Conservation (phyloP, 257 asterid species). For the Leptodermis oblonga region DNA sequence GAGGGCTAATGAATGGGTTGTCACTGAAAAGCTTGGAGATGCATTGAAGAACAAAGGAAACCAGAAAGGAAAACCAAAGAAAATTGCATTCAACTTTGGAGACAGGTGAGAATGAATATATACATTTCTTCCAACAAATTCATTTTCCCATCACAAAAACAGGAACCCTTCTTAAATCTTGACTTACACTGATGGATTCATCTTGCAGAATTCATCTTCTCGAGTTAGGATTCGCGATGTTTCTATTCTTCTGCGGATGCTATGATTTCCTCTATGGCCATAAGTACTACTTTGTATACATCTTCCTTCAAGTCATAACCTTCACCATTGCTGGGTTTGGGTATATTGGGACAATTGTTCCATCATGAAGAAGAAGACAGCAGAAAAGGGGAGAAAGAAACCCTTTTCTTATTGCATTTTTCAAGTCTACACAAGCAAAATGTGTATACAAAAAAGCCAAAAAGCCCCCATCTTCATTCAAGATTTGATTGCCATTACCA, state of each 20-base stretch:
- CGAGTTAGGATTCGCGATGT: slow-evolving; percentile 72
- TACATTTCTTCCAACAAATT: not conserved
- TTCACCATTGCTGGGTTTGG: slow-evolving; percentile 90
- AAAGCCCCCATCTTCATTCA: slow-evolving; percentile 26
- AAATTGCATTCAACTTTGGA: slow-evolving; percentile 41
- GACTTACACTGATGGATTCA: not conserved
- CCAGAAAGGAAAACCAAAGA: slow-evolving; percentile 38
- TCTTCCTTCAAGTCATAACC: slow-evolving; percentile 78
- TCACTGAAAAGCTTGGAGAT: slow-evolving; percentile 94
- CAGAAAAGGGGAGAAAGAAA: slow-evolving; percentile 13
- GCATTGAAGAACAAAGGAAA: slow-evolving; percentile 57
- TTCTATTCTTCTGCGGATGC: slow-evolving; percentile 85
- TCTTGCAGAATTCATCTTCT: slow-evolving; percentile 54
- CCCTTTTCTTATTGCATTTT: slow-evolving; percentile 12
- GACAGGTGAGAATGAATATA: too few relatives aligned
- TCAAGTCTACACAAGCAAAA: slow-evolving; percentile 27
- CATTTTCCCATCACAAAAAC: too few relatives aligned
- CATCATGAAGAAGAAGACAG: slow-evolving; percentile 24
- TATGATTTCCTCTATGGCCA: slow-evolving; percentile 78
- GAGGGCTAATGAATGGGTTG: slow-evolving; percentile 96
- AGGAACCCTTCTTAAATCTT: too few relatives aligned
- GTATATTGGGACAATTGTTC: slow-evolving; percentile 81
- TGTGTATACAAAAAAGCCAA: slow-evolving; percentile 37
- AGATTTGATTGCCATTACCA: slow-evolving; percentile 25
- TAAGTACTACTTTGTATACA: slow-evolving; percentile 69